phyloP scores from a whole-genome alignment of 176 grass and related monocot genomes.

The Carex littledalei region DNA sequence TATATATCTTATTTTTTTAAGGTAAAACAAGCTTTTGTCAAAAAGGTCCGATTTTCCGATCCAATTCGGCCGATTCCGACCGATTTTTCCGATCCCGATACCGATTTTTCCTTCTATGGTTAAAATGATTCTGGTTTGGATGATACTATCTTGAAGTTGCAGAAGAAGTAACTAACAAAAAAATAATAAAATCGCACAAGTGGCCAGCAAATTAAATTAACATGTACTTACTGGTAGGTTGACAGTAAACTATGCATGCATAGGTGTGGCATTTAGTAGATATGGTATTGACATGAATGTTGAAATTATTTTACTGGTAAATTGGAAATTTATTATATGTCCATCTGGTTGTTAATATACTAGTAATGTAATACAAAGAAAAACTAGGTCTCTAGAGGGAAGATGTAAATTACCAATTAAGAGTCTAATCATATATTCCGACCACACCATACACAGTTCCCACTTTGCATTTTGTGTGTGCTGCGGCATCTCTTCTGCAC shows the following conservation, averaged over 20 bases:
- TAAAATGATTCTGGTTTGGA: neutral
- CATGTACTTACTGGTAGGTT: neutral
- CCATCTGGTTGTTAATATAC: neutral
- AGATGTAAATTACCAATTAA: conserved; percentile 40
- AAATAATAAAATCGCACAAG: neutral
- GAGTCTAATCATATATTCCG: conserved; percentile 71
- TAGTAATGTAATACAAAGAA: neutral
- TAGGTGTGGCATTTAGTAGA: neutral
- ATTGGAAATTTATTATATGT: neutral
- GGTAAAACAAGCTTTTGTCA: too few relatives aligned
- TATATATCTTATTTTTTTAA: too few relatives aligned
- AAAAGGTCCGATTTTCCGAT: too few relatives aligned
- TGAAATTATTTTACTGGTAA: neutral
- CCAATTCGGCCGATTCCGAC: too few relatives aligned
- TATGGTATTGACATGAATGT: neutral
- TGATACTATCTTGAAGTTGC: neutral
- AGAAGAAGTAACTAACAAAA: neutral
- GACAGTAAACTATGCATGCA: neutral
- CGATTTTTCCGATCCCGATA: too few relatives aligned
- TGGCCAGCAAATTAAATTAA: neutral
- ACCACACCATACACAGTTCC: conserved; percentile 68
- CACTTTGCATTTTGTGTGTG: conserved; percentile 38
- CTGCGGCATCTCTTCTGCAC: conserved; percentile 54
- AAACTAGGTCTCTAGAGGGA: neutral
- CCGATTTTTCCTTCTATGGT: too few relatives aligned